These are phyloP conservation scores for Sarocladiaceae sp. DNA, from an alignment of 2,329 filamentous ascomycete genomes.

Conservation along the genomic window DNA sequence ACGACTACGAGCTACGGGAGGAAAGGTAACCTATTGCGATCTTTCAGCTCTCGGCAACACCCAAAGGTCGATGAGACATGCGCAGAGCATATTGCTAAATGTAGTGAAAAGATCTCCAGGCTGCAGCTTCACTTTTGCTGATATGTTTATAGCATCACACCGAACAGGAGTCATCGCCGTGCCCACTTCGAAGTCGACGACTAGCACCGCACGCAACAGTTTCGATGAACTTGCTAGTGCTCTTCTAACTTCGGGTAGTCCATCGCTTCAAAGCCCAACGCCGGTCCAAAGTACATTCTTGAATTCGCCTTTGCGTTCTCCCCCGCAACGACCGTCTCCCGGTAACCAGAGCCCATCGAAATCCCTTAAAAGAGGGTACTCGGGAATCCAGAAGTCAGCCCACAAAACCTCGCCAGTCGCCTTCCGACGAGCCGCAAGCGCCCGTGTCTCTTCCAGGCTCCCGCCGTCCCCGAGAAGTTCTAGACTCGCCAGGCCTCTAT, in stretches of 20 bases:
- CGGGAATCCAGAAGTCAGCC: background rate
- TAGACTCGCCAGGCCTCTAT: background rate
- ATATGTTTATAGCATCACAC: background rate
- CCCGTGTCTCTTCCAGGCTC: background rate
- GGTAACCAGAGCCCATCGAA: background rate
- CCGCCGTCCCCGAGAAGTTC: background rate
- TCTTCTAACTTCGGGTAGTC: slow-evolving; percentile 20
- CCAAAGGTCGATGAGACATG: slow-evolving; percentile 14
- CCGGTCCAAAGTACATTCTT: background rate
- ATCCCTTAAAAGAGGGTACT: background rate
- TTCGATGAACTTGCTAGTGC: slow-evolving; percentile 26
- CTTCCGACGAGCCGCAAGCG: background rate
- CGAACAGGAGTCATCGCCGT: background rate
- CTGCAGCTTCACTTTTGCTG: background rate
- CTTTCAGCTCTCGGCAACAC: slow-evolving; percentile 22
- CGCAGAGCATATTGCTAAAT: too few species aligned
- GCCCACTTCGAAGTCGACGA: too few species aligned
- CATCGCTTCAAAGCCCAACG: background rate
- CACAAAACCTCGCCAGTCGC: background rate
- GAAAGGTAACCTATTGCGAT: slow-evolving; percentile 23
- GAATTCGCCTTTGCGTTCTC: background rate
- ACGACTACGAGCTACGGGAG: slow-evolving; percentile 23
- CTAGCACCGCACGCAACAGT: background rate
- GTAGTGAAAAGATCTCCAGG: too few species aligned
- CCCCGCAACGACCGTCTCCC: too few species aligned